These are phyloP conservation scores for Acidiella bohemica DNA, from an alignment of 495 filamentous ascomycete genomes.

Conservation along the genomic window DNA sequence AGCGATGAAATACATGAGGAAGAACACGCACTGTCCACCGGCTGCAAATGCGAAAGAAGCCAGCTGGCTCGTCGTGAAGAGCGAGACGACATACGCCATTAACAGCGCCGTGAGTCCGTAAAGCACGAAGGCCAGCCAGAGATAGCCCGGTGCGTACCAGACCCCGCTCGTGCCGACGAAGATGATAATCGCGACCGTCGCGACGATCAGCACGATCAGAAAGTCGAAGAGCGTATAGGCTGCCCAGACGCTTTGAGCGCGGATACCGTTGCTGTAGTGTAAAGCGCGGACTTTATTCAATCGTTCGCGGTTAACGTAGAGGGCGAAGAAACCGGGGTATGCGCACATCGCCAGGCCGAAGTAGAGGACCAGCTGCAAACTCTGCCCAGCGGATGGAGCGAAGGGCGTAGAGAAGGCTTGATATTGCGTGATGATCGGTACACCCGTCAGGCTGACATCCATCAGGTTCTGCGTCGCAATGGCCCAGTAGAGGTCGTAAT, in stretches of 20 bases:
- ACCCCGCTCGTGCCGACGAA: slow-evolving; percentile 43
- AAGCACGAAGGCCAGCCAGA: slow-evolving; percentile 61
- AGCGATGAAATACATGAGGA: slow-evolving; percentile 71
- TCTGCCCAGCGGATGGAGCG: slow-evolving; percentile 47
- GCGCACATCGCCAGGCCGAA: slow-evolving; percentile 60
- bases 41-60: slow-evolving; percentile 64
- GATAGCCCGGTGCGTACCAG: slow-evolving; percentile 65
- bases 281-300: slow-evolving; percentile 63
- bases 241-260: slow-evolving; percentile 26
- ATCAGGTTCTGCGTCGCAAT: slow-evolving; percentile 61
- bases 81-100: slow-evolving; percentile 57
- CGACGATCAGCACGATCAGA: slow-evolving; percentile 45
- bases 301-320: slow-evolving; percentile 74
- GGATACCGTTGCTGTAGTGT: slow-evolving; percentile 63
- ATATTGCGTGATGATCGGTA: slow-evolving; percentile 52
- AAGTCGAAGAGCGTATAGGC: slow-evolving; percentile 74
- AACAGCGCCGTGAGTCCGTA: slow-evolving; percentile 62
- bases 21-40: slow-evolving; percentile 55
- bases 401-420: slow-evolving; percentile 58
- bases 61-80: slow-evolving; percentile 54
- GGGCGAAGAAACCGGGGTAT: slow-evolving; percentile 71
- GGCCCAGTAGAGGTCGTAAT: slow-evolving; percentile 38
- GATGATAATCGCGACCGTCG: slow-evolving; percentile 46
- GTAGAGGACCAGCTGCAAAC: slow-evolving; percentile 68
- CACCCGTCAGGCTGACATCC: slow-evolving; percentile 49